Conservation (phyloP, 352 stramenopile genomes). For the Phytophthora tubulina region DNA sequence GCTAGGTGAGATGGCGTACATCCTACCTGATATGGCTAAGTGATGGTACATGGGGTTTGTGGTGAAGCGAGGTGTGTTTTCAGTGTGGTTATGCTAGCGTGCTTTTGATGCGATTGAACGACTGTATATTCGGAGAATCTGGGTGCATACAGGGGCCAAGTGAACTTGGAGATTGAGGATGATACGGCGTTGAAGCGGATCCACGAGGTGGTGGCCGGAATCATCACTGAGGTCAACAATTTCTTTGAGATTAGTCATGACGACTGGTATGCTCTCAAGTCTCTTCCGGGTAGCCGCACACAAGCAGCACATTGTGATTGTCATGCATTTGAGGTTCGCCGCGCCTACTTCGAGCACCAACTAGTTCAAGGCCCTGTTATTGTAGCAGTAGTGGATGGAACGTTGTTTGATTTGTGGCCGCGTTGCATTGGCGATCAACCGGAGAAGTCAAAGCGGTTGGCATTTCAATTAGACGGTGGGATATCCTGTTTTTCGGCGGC, state of each 20-base stretch:
- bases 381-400: neutral
- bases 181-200: too few species aligned
- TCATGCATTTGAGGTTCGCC: neutral
- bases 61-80: too few species aligned
- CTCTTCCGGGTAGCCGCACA: neutral
- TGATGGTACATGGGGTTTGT: too few species aligned
- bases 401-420: neutral
- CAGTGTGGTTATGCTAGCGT: neutral
- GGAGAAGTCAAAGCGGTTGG: neutral
- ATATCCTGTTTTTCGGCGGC: neutral
- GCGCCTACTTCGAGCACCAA: neutral
- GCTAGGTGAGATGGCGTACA: too few species aligned
- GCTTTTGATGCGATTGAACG: neutral
- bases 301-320: neutral
- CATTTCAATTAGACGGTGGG: neutral
- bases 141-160: neutral
- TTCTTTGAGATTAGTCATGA: neutral
- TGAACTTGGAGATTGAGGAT: neutral
- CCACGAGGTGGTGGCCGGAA: too few species aligned
- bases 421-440: neutral
- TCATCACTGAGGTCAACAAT: neutral
- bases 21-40: too few species aligned
- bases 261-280: neutral
- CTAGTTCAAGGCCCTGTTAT: neutral
- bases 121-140: neutral